Evolutionary conservation across 345 rosid genomes (phyloP).

Genomic region (Camelina hispida): DNA sequence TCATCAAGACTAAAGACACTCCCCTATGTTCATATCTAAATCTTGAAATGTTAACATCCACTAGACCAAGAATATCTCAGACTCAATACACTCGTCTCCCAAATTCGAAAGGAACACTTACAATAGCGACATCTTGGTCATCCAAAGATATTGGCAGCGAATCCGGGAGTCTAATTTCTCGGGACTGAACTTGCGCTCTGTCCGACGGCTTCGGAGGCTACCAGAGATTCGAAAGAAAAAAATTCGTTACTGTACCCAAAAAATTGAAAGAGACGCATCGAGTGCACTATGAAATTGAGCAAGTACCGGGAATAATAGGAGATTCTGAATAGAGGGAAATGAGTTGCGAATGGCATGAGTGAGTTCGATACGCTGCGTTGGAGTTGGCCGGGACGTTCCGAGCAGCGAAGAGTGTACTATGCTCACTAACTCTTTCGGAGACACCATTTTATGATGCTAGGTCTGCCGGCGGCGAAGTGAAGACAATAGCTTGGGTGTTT

Average conservation of each 20-base stretch:
- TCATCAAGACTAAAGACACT: too few relatives aligned
- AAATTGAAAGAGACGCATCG: conserved; percentile 4
- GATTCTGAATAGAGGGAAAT: conserved; percentile 66
- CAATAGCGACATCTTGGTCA: conserved; percentile 88
- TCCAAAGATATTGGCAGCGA: conserved; percentile 78
- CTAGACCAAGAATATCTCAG: neutral
- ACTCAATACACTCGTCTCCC: neutral
- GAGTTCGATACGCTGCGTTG: conserved; percentile 76
- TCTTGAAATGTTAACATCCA: neutral
- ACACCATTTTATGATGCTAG: conserved; percentile 51
- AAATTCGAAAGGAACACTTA: conserved; percentile 44
- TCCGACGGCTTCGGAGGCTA: conserved; percentile 83
- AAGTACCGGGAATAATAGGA: conserved; percentile 73
- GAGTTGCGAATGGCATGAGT: conserved; percentile 75
- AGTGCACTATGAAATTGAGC: neutral
- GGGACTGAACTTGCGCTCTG: conserved; percentile 78
- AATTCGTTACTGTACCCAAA: neutral
- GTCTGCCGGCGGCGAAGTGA: neutral
- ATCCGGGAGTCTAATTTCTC: conserved; percentile 88
- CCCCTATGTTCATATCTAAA: neutral
- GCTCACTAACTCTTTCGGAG: conserved; percentile 73
- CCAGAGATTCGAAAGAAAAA: neutral
- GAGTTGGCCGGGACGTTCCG: conserved; percentile 66
- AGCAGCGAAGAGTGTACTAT: conserved; percentile 71
- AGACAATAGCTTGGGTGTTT: neutral